Percentiles rank a stretch among this genome's conserved stretches.
Conservation (phyloP, 2,329 filamentous ascomycete species). For the Fusarium sp. region DNA sequence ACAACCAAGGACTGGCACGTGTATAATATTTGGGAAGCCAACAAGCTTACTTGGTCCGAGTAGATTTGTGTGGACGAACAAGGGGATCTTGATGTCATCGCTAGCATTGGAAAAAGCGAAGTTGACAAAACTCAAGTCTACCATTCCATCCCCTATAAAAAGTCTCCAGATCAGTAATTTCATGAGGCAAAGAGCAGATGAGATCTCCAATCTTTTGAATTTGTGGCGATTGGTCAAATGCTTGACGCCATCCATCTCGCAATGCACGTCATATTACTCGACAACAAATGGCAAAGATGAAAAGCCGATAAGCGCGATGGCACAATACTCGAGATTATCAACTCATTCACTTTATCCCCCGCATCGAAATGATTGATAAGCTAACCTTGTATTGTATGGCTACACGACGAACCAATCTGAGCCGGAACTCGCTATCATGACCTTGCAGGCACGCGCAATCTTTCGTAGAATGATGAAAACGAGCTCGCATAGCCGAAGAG, state of each 20-base stretch:
- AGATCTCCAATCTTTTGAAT: not conserved
- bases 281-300: not conserved
- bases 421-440: conserved; percentile 3
- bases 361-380: not conserved
- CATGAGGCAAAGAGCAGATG: not conserved
- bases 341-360: not conserved
- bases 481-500: not conserved
- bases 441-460: not conserved
- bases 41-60: not conserved
- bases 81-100: not conserved
- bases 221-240: not conserved
- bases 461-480: not conserved
- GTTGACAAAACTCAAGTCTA: not conserved
- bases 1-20: not conserved
- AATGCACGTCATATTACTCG: not conserved
- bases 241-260: conserved; percentile 3
- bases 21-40: not conserved
- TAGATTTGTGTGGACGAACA: not conserved
- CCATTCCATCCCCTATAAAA: not conserved
- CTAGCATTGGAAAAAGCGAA: not conserved
- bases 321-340: not conserved
- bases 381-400: not conserved
- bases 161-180: not conserved
- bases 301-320: not conserved
- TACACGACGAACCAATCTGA: not conserved